A percentile compares a stretch with the other conserved stretches of the same genome.
Conservation (phyloP, 2,329 filamentous ascomycete species). For the Incumbomyces lentus region DNA sequence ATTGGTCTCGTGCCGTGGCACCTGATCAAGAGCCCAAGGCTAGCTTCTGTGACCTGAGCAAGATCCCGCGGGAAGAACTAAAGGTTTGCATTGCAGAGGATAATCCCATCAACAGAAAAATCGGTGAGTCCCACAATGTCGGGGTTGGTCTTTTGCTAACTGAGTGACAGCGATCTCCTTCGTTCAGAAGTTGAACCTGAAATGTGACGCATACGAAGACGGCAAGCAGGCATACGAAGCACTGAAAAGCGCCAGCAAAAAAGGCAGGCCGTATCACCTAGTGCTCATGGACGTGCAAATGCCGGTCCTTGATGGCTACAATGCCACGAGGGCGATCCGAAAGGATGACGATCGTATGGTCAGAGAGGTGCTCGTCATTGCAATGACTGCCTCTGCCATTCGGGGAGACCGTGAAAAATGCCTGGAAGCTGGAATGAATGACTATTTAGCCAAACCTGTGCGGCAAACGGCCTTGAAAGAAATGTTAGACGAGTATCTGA, state of each 20-base stretch:
- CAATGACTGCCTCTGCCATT: conserved; percentile 93
- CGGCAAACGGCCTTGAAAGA: conserved; percentile 74
- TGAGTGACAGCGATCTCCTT: conserved; percentile 28
- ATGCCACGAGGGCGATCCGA: conserved; percentile 38
- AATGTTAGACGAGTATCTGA: conserved; percentile 63
- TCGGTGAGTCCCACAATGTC: conserved; percentile 13
- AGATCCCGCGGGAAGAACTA: conserved; percentile 64
- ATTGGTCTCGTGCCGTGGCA: conserved; percentile 41
- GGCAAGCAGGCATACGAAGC: conserved; percentile 46
- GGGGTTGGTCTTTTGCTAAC: neutral
- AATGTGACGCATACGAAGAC: conserved; percentile 81
- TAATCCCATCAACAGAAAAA: conserved; percentile 37
- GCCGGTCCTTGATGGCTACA: conserved; percentile 40
- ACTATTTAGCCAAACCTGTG: conserved; percentile 94
- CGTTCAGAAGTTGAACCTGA: conserved; percentile 58
- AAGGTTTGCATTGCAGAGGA: conserved; percentile 91
- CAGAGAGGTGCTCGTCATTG: conserved; percentile 78
- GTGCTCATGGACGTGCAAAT: conserved; percentile 42
- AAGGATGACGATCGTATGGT: conserved; percentile 63
- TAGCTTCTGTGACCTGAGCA: conserved; percentile 56
- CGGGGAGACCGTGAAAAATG: conserved; percentile 92
- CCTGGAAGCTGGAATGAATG: conserved; percentile 93
- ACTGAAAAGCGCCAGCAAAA: conserved; percentile 20
- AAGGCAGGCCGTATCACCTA: conserved; percentile 32
- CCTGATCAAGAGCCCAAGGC: conserved; percentile 32